Evolutionary conservation across 257 asterid genomes (phyloP), one percentile per base, ranked within the genome.

Genomic region (Cordia subcordata): DNA sequence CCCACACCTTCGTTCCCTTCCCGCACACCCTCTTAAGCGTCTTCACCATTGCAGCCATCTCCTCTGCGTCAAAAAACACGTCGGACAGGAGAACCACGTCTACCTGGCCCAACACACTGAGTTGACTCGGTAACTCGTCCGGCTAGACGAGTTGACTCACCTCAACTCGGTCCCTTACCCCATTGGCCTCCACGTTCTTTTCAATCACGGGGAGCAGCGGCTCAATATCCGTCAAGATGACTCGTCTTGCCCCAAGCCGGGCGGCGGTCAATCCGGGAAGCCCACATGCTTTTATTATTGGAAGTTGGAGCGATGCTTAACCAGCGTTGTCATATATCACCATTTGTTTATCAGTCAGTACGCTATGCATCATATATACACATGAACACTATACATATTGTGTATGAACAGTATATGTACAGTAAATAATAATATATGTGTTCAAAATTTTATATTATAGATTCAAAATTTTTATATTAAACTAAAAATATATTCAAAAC

Each of bases 231-330:
- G 71, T 70, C 20, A 64, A 49, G 16, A 70, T 13, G n/a, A 70
- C 75, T 17, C 57, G 61, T 6, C 21, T 35, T n/a, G 75, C 71
- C 12, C 75, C 75, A 8, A 70, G 67, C n/a, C 27, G 40, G 11
- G 72, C 77, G 11, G 72, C 72, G 2, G 61, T 72, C 62, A 72
- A 55, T 27, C 77, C 77, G 0, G 77, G 72, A 46, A 72, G 69
- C 27, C 77, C 77, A 10, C n/a, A n/a, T n/a, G n/a, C n/a, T n/a
- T n/a, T n/a, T n/a, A n/a, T n/a, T n/a, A n/a, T n/a, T n/a, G n/a
- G n/a, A n/a, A n/a, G n/a, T n/a, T n/a, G n/a, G n/a, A n/a, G n/a
- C n/a, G n/a, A n/a, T n/a, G n/a, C n/a, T n/a, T n/a, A n/a, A n/a
- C n/a, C n/a, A n/a, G n/a, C n/a, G n/a, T n/a, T n/a, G n/a, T n/a